Conservation (phyloP, 805 yeast genomes). For the Tanozyma kutaoensis region DNA sequence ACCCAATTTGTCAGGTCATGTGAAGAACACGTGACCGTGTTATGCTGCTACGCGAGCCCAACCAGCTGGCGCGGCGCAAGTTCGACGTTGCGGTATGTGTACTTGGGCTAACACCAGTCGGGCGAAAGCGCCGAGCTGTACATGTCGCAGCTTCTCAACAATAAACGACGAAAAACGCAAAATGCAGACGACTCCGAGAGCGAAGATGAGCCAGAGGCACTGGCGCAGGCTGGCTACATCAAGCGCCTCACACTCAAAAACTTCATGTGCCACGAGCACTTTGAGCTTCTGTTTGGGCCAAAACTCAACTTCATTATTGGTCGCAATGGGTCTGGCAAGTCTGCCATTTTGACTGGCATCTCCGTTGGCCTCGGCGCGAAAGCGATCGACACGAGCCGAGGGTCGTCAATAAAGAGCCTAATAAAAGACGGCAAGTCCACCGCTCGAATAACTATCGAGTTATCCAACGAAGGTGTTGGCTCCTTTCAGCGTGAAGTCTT, state of each 20-base stretch:
- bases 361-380: conserved; percentile 81
- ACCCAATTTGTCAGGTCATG: too few species aligned
- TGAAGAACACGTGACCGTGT: too few species aligned
- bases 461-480: conserved; percentile 54
- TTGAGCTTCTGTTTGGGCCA: conserved; percentile 64
- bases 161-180: conserved; percentile 3
- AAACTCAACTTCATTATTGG: conserved; percentile 81
- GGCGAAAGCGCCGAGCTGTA: conserved; percentile 9
- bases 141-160: conserved; percentile 7
- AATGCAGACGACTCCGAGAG: conserved; percentile 4
- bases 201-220: conserved; percentile 2
- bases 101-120: too few species aligned
- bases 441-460: conserved; percentile 53
- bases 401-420: conserved; percentile 51
- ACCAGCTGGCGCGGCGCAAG: too few species aligned
- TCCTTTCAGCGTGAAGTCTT: conserved; percentile 50
- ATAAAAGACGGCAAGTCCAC: conserved; percentile 64
- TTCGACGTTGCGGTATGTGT: too few species aligned
- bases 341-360: conserved; percentile 79
- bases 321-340: conserved; percentile 83
- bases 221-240: conserved; percentile 52
- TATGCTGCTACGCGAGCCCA: too few species aligned
- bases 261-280: conserved; percentile 85
- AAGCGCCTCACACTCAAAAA: conserved; percentile 49
- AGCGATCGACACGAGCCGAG: conserved; percentile 81